Evolutionary conservation across 2,329 filamentous ascomycete genomes (phyloP).

Genomic region (Cordyceps javanica): DNA sequence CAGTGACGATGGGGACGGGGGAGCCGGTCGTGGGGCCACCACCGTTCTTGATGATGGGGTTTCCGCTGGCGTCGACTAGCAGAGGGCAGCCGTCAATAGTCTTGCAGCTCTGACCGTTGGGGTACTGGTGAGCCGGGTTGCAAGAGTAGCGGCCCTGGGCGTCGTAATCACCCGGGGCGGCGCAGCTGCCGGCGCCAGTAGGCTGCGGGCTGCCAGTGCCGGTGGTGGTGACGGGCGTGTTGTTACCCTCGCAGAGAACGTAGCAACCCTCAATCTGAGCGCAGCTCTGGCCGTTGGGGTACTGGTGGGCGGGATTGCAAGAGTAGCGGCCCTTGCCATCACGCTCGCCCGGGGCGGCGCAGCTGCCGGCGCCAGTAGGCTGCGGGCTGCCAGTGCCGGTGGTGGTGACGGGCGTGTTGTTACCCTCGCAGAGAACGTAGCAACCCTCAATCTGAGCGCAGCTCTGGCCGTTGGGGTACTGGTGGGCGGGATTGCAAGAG

Average conservation of each 20-base stretch:
- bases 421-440: neutral
- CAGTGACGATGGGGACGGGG: neutral
- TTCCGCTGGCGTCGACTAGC: neutral
- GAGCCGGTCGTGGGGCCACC: neutral
- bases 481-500: neutral
- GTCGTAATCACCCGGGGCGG: slow-evolving; percentile 11
- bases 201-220: neutral
- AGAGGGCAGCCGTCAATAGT: slow-evolving; percentile 15
- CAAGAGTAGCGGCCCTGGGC: slow-evolving; percentile 17
- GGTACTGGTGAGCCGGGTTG: slow-evolving; percentile 19
- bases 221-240: neutral
- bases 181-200: neutral
- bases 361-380: neutral
- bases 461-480: neutral
- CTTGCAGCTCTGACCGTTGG: slow-evolving; percentile 17
- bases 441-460: neutral
- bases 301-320: neutral
- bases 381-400: neutral
- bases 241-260: neutral
- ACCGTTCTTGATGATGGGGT: neutral
- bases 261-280: neutral
- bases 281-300: neutral
- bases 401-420: neutral
- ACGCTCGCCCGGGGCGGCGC: neutral
- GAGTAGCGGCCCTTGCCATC: neutral